Percentiles rank a stretch among this genome's conserved stretches.
Evolutionary conservation across 257 asterid species (phyloP).

Genomic region (Solanum tacnaense): DNA sequence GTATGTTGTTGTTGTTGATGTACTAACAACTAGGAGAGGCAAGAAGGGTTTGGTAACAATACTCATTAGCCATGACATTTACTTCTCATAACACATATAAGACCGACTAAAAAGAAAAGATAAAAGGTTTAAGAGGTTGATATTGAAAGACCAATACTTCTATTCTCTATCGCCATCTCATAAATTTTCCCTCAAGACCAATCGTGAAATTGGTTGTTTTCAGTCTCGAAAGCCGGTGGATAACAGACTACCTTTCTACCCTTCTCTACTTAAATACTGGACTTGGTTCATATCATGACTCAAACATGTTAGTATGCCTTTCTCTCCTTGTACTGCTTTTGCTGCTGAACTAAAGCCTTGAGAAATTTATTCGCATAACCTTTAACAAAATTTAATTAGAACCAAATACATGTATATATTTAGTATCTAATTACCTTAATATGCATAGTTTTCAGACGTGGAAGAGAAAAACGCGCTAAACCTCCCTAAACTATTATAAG

Average conservation of each 20-base stretch:
- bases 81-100: neutral
- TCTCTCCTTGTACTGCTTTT: neutral
- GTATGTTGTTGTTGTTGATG: no score
- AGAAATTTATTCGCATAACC: neutral
- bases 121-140: neutral
- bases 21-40: no score
- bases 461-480: neutral
- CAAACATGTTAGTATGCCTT: neutral
- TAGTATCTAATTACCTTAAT: neutral
- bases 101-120: neutral
- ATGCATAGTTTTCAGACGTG: neutral
- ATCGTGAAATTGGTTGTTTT: neutral
- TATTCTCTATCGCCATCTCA: neutral
- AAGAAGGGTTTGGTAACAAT: neutral
- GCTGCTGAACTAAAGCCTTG: neutral
- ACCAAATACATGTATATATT: neutral
- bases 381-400: neutral
- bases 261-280: neutral
- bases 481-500: neutral
- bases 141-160: neutral
- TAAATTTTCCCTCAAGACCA: neutral
- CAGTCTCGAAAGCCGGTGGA: neutral
- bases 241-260: neutral
- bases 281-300: neutral
- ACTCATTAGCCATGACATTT: neutral